These are phyloP conservation scores for Perkinsus chesapeaki DNA, from an alignment of 169 alveolate genomes.

Conservation along the genomic window DNA sequence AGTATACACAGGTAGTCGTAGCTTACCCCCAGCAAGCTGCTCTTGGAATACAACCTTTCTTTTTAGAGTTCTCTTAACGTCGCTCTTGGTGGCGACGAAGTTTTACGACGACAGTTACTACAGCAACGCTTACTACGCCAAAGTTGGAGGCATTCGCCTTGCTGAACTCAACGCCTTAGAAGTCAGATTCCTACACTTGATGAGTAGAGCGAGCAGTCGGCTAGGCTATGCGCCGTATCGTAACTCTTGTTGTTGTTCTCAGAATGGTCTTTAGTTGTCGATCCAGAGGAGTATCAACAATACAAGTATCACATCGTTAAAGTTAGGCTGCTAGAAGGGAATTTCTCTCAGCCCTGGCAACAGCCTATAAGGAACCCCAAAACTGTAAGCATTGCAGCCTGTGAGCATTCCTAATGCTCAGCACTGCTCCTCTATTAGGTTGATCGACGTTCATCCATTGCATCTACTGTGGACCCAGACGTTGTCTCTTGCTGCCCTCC, in stretches of 20 bases:
- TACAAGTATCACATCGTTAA: too few relatives aligned
- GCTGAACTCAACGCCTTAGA: constrained; percentile 79
- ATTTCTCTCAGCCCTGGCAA: too few relatives aligned
- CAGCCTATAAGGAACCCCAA: too few relatives aligned
- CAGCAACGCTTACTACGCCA: constrained; percentile 76
- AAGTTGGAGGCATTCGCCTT: constrained; percentile 85
- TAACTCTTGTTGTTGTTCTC: background rate
- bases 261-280: background rate
- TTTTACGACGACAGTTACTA: constrained; percentile 82
- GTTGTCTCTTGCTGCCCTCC: too few relatives aligned
- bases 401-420: too few relatives aligned
- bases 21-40: background rate
- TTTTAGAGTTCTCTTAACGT: constrained; percentile 55
- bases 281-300: too few relatives aligned
- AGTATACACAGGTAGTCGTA: constrained; percentile 58
- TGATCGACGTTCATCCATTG: too few relatives aligned
- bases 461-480: too few relatives aligned
- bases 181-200: constrained; percentile 59
- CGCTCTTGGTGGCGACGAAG: constrained; percentile 81
- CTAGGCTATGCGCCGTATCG: constrained; percentile 11
- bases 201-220: constrained; percentile 50
- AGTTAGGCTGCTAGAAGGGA: too few relatives aligned
- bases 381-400: too few relatives aligned
- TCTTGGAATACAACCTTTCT: too few relatives aligned
- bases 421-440: too few relatives aligned